Evolutionary conservation across 148 eudicot genomes (phyloP).

Genomic region (Camellia japonica): DNA sequence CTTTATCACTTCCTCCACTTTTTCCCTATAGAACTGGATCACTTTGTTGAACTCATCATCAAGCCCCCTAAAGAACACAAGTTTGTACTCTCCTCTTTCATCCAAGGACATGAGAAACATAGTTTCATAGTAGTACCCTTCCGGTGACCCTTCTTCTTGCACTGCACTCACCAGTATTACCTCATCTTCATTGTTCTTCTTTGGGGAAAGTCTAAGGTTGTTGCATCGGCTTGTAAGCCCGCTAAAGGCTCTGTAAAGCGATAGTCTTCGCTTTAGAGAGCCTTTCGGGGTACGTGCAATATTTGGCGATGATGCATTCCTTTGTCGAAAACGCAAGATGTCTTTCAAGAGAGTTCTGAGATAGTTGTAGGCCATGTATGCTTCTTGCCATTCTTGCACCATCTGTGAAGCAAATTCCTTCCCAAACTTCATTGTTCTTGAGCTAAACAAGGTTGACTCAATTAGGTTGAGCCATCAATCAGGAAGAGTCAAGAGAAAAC

Average conservation of each 20-base stretch:
- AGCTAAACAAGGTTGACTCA: no score
- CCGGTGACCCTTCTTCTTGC: conserved; percentile 4
- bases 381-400: conserved; percentile 31
- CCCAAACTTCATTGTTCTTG: conserved; percentile 29
- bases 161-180: conserved; percentile 11
- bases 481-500: no score
- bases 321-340: conserved; percentile 3
- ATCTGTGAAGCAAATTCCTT: conserved; percentile 30
- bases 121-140: conserved; percentile 1
- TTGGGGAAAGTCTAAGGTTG: not conserved
- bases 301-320: not conserved
- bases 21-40: conserved; percentile 13
- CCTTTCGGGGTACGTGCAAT: not conserved
- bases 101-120: conserved; percentile 17
- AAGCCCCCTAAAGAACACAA: conserved; percentile 13
- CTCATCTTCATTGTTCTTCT: conserved; percentile 13
- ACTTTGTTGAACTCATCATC: conserved; percentile 26
- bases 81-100: conserved; percentile 19
- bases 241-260: conserved; percentile 28
- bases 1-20: conserved; percentile 9
- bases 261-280: not conserved
- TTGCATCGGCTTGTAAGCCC: conserved; percentile 22
- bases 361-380: conserved; percentile 22
- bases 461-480: no score
- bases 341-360: conserved; percentile 25